Conservation (phyloP, 2,329 filamentous ascomycete species). For the Pyrenochaeta sp. region DNA sequence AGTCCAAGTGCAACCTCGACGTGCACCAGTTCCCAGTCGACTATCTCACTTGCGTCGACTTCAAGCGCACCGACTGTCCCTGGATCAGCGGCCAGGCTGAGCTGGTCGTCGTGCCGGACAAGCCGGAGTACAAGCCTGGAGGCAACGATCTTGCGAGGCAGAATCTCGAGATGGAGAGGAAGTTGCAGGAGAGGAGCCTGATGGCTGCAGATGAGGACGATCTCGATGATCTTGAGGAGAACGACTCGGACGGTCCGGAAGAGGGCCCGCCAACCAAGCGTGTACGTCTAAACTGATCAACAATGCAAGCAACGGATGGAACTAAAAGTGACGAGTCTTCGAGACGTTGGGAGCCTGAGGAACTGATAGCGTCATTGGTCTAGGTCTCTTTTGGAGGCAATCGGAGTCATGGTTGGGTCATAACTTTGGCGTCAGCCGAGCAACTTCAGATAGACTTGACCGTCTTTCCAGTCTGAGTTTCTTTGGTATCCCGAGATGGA, state of each 20-base stretch:
- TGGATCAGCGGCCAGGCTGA: conserved; percentile 40
- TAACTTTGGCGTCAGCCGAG: too few relatives aligned
- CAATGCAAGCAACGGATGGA: too few relatives aligned
- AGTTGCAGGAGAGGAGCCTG: conserved; percentile 14
- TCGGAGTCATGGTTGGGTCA: too few relatives aligned
- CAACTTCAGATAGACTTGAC: too few relatives aligned
- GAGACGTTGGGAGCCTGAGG: too few relatives aligned
- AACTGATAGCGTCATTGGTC: too few relatives aligned
- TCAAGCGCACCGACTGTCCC: conserved; percentile 52
- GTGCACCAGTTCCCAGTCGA: conserved; percentile 43
- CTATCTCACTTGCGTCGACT: conserved; percentile 55
- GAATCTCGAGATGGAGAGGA: conserved; percentile 29
- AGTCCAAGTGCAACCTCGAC: conserved; percentile 51
- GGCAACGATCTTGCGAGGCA: conserved; percentile 38
- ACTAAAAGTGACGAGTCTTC: too few relatives aligned
- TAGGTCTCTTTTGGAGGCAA: too few relatives aligned
- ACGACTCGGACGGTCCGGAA: conserved; percentile 12
- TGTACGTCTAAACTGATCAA: not conserved
- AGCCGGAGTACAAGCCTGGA: conserved; percentile 29
- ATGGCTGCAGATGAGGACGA: conserved; percentile 8
- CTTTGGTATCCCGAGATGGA: too few relatives aligned
- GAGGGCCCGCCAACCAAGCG: conserved; percentile 11
- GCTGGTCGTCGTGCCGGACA: conserved; percentile 8
- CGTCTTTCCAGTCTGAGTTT: too few relatives aligned
- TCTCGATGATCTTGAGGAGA: conserved; percentile 10